A percentile compares a stretch with the other conserved stretches of the same genome.
Evolutionary conservation across 495 filamentous ascomycete species (phyloP).

Genomic region (Aspergillus sclerotiicarbonarius): DNA sequence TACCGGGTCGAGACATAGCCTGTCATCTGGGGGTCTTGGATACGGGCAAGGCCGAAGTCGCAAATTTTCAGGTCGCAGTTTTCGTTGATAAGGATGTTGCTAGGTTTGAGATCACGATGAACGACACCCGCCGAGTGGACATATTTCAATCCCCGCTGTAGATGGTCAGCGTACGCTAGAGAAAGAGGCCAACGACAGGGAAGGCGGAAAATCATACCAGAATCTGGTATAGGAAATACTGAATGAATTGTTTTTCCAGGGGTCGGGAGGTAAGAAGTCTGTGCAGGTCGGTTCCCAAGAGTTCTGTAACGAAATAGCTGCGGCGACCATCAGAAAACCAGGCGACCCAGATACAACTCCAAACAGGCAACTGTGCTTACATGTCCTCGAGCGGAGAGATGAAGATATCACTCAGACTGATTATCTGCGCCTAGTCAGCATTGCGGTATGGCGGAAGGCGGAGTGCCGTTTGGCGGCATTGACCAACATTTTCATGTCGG

Average conservation of each 20-base stretch:
- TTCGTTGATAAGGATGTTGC: slow-evolving; percentile 98
- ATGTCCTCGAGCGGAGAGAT: slow-evolving; percentile 99
- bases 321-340: slow-evolving; percentile 17
- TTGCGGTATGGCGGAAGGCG: neutral
- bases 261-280: slow-evolving; percentile 92
- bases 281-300: slow-evolving; percentile 95
- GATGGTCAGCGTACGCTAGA: slow-evolving; percentile 29
- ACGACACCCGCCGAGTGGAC: slow-evolving; percentile 98
- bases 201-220: slow-evolving; percentile 53
- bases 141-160: slow-evolving; percentile 93
- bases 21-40: slow-evolving; percentile 99
- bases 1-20: slow-evolving; percentile 98
- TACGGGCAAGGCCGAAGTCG: slow-evolving; percentile 95
- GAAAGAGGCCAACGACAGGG: neutral
- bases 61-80: slow-evolving; percentile 99
- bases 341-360: neutral
- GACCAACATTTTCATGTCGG: slow-evolving; percentile 86
- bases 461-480: slow-evolving; percentile 3
- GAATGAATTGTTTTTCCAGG: slow-evolving; percentile 98
- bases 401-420: slow-evolving; percentile 98
- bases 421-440: slow-evolving; percentile 62
- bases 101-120: slow-evolving; percentile 95
- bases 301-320: slow-evolving; percentile 97
- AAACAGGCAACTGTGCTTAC: slow-evolving; percentile 52
- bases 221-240: slow-evolving; percentile 99